A percentile compares a stretch with the other conserved stretches of the same genome.
Conservation (phyloP, 768 basidiomycete genomes). For the Obba rivulosa region DNA sequence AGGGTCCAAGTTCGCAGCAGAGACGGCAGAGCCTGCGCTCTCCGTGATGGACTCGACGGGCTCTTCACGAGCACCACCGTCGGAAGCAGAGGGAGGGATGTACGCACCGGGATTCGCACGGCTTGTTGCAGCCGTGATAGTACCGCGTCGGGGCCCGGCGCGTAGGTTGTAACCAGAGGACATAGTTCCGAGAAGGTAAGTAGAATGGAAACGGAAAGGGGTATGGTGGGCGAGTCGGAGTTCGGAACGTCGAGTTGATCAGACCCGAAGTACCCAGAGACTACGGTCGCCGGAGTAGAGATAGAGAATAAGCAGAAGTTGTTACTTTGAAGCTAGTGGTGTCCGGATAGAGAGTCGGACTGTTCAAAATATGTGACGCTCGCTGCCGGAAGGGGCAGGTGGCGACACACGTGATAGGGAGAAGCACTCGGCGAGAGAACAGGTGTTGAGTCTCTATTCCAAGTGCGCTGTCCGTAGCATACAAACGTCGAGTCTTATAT, state of each 20-base stretch:
- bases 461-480: too few relatives aligned
- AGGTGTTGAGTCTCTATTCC: too few relatives aligned
- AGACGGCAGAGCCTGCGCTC: too few relatives aligned
- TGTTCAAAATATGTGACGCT: constrained; percentile 10
- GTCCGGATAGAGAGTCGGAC: not conserved
- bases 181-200: not conserved
- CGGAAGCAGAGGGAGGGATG: too few relatives aligned
- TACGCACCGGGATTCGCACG: not conserved
- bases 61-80: too few relatives aligned
- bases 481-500: too few relatives aligned
- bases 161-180: constrained; percentile 11
- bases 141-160: not conserved
- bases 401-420: too few relatives aligned
- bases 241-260: constrained; percentile 14
- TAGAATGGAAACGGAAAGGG: not conserved
- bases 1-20: too few relatives aligned
- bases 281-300: not conserved
- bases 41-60: too few relatives aligned
- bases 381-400: too few relatives aligned
- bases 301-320: not conserved
- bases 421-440: too few relatives aligned
- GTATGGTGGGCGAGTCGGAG: not conserved
- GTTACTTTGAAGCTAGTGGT: not conserved
- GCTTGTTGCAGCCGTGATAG: not conserved
- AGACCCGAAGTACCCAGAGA: constrained; percentile 12